Evolutionary conservation across 331 rosid genomes (phyloP).

Genomic region (Arachis monticola): DNA sequence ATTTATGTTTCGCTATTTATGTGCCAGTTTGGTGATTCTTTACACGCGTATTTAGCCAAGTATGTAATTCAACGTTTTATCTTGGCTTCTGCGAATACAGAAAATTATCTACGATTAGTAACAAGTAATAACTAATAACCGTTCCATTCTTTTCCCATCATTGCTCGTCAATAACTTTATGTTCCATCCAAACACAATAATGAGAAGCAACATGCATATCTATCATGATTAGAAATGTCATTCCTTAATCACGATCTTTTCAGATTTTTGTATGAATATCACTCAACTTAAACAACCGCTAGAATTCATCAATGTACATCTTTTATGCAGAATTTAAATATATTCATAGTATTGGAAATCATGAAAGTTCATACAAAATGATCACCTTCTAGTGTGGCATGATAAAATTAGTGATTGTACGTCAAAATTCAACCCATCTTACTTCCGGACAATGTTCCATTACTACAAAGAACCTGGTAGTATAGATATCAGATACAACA

Average conservation of each 20-base stretch:
- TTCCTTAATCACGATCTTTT: neutral
- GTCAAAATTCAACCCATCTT: conserved; percentile 41
- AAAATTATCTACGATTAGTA: neutral
- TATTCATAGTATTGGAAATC: conserved; percentile 23
- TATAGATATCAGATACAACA: conserved; percentile 24
- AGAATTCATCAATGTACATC: neutral
- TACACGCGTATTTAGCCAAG: neutral
- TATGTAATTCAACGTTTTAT: neutral
- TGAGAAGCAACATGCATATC: neutral
- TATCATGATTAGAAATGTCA: neutral
- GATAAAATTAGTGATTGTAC: conserved; percentile 27
- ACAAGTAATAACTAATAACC: neutral
- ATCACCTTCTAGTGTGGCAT: conserved; percentile 6
- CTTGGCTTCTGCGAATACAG: neutral
- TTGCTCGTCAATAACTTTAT: neutral
- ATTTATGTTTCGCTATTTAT: neutral
- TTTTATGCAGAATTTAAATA: neutral
- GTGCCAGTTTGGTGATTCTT: neutral
- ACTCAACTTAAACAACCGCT: conserved; percentile 15
- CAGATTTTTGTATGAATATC: neutral
- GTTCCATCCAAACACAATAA: neutral
- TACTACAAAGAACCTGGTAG: conserved; percentile 38
- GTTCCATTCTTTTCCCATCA: neutral
- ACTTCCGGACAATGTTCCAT: conserved; percentile 28
- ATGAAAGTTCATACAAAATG: conserved; percentile 26